These are phyloP conservation scores for Cyclostephanos invisitatus DNA, from an alignment of 108 stramenopile genomes.

Conservation along the genomic window DNA sequence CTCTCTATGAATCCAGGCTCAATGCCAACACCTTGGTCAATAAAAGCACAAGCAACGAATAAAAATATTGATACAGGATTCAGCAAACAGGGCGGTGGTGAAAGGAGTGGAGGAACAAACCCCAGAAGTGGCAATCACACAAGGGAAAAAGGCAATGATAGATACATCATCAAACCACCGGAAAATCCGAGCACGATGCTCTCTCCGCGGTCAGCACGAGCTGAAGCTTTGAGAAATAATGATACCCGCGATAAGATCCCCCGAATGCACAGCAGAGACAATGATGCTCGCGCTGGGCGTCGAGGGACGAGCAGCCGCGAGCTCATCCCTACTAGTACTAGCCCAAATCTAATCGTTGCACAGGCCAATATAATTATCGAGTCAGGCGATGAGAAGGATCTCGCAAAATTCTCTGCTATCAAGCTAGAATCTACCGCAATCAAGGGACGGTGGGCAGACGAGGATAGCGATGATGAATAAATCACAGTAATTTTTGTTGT, in stretches of 20 bases:
- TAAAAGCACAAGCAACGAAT: slow-evolving; percentile 2
- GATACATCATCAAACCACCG: neutral
- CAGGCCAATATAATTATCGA: neutral
- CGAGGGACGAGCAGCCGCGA: neutral
- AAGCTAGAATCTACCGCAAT: slow-evolving; percentile 23
- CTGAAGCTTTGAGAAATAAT: neutral
- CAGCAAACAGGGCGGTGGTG: neutral
- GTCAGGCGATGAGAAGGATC: neutral
- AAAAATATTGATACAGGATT: neutral
- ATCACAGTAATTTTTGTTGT: too few species aligned
- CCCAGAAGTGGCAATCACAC: neutral
- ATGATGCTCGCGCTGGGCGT: neutral
- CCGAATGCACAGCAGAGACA: neutral
- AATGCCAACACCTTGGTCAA: slow-evolving; percentile 14
- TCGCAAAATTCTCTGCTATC: neutral
- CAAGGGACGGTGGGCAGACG: slow-evolving; percentile 28
- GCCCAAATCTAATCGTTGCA: neutral
- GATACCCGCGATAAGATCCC: neutral
- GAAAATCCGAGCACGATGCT: neutral
- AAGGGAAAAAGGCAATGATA: neutral
- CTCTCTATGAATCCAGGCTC: neutral
- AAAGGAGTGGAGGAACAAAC: neutral
- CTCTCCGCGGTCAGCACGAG: slow-evolving; percentile 3
- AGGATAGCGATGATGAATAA: slow-evolving; percentile 32
- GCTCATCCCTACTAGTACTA: neutral